Base-by-base conservation (phyloP, 495 filamentous ascomycete genomes). In the Sphaerosporella brunnea region DNA sequence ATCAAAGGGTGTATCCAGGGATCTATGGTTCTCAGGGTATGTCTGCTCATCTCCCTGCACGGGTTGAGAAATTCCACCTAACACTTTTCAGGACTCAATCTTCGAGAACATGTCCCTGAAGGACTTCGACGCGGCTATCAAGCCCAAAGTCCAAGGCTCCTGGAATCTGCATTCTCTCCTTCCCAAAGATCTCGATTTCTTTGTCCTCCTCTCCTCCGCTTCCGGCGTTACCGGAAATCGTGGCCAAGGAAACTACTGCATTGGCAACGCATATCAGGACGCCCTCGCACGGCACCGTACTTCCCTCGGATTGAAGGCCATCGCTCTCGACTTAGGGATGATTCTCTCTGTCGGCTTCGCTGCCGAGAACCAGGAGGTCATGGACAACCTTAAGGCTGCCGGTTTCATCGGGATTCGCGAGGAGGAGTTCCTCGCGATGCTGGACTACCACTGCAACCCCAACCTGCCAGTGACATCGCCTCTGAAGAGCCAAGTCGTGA, bases 221-320 rank as follows among this genome's bases (percentile, higher is more conserved):
- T 66, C 74, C 11, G 75, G 72, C 26, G 64, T 70, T 4, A 65
- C 79, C 25, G 78, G 78, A 1, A 74, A 68, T 5, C 58, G 67
- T 43, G 72, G 73, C 0, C 77, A 82, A 60, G 69, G 72, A 2
- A 73, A 74, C 11, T 82, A 82, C 56, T 68, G 73, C 11, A 75
- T 77, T 0, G 75, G 72, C 23, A 79, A 78, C 56, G 71, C 70
- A 36, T 81, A 74, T 63, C 64, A 55, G 52, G 74, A 75, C 53
- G 68, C 68, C 2, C 61, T 75, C 23, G 65, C 67, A 0, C 68
- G 69, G 40, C 61, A 71, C 59, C 65, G 71, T 0, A 60, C 62
- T 13, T 50, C 62, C 0, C 63, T 53, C 24, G 69, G 70, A 4
- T 60, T 70, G 2, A 66, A 67, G 2, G 67, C 70, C 9, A 65